Evolutionary conservation across 2,329 filamentous ascomycete genomes (phyloP).

Genomic region (Aspergillus ruber): DNA sequence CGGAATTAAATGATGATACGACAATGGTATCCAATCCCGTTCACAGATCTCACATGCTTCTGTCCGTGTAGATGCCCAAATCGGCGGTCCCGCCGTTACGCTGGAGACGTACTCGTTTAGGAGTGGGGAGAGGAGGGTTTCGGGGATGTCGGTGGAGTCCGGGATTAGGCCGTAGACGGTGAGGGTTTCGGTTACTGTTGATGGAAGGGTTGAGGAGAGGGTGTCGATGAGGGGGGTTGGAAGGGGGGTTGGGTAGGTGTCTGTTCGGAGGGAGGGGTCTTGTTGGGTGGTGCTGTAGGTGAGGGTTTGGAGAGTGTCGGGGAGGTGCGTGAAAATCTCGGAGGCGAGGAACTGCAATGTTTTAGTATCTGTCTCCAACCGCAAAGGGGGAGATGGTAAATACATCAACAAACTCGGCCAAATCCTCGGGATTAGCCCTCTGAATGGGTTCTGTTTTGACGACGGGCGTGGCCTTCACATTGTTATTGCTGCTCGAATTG

Average conservation of each 20-base stretch:
- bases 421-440: slow-evolving; percentile 54
- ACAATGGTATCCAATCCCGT: slow-evolving; percentile 66
- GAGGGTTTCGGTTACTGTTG: slow-evolving; percentile 60
- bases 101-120: slow-evolving; percentile 57
- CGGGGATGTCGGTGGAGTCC: slow-evolving; percentile 38
- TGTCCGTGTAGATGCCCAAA: slow-evolving; percentile 53
- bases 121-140: slow-evolving; percentile 55
- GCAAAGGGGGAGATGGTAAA: background rate
- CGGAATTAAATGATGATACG: slow-evolving; percentile 85
- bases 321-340: slow-evolving; percentile 62
- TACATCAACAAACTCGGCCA: slow-evolving; percentile 72
- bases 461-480: background rate
- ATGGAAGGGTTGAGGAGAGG: slow-evolving; percentile 51
- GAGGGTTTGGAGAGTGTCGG: slow-evolving; percentile 54
- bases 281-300: slow-evolving; percentile 53
- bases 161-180: slow-evolving; percentile 59
- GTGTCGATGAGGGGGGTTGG: slow-evolving; percentile 45
- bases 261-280: slow-evolving; percentile 42
- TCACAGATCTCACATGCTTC: slow-evolving; percentile 68
- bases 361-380: background rate
- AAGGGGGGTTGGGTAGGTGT: slow-evolving; percentile 54
- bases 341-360: slow-evolving; percentile 57
- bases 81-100: slow-evolving; percentile 56
- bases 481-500: background rate
- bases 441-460: background rate